A percentile compares a stretch with the other conserved stretches of the same genome.
These are phyloP conservation scores for Lipomyces sp. DNA, from an alignment of 805 yeast species.

Conservation along the genomic window DNA sequence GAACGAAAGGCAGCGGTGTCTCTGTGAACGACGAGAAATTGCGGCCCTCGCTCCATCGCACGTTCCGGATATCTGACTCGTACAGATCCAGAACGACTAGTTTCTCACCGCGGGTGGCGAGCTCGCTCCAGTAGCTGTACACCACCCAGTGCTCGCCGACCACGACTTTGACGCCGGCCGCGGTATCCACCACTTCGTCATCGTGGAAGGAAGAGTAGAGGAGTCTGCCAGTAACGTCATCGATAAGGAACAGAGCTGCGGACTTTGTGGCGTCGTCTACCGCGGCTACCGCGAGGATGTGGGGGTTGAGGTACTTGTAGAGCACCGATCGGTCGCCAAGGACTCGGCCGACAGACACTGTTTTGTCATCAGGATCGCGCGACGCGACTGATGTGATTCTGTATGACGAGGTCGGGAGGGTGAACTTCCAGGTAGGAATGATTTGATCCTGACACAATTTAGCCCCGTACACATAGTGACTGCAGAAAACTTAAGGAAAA, in stretches of 20 bases:
- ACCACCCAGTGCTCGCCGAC: constrained; percentile 86
- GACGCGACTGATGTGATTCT: constrained; percentile 50
- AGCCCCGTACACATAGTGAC: neutral
- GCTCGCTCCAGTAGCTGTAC: constrained; percentile 61
- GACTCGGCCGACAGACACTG: constrained; percentile 69
- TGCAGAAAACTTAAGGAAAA: neutral
- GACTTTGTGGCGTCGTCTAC: constrained; percentile 42
- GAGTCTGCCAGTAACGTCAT: constrained; percentile 70
- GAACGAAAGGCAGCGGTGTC: constrained; percentile 54
- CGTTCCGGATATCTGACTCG: constrained; percentile 64
- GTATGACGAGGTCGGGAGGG: constrained; percentile 44
- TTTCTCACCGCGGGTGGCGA: constrained; percentile 53
- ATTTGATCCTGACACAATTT: constrained; percentile 24
- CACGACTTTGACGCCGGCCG: constrained; percentile 55
- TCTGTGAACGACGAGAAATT: constrained; percentile 47
- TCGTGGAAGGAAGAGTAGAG: constrained; percentile 54
- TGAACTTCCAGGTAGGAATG: constrained; percentile 50
- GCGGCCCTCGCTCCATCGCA: constrained; percentile 43
- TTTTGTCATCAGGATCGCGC: constrained; percentile 50
- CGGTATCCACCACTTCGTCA: constrained; percentile 49
- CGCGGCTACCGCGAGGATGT: constrained; percentile 60
- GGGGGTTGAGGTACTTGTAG: constrained; percentile 83
- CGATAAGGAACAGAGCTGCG: constrained; percentile 61
- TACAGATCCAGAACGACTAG: constrained; percentile 78
- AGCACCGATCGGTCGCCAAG: constrained; percentile 72